These are phyloP conservation scores for Teratosphaeria pseudoeucalypti DNA, from an alignment of 2,329 filamentous ascomycete genomes.

Conservation along the genomic window DNA sequence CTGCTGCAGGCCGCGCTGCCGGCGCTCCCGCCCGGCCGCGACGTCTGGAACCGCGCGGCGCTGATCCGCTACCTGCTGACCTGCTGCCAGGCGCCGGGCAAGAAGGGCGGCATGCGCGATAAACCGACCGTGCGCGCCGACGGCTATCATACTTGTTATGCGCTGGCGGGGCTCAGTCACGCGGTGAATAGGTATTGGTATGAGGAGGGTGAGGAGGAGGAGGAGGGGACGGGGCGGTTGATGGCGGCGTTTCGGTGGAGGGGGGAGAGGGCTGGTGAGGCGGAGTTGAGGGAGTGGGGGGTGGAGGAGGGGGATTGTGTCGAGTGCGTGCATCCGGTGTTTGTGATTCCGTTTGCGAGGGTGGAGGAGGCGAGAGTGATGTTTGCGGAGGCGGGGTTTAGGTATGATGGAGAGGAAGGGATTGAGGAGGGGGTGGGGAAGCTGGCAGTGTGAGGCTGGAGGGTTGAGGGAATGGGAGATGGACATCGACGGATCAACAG, in stretches of 20 bases:
- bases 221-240: conserved; percentile 16
- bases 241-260: conserved; percentile 36
- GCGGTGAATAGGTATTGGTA: conserved; percentile 57
- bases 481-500: background rate
- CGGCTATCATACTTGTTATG: conserved; percentile 89
- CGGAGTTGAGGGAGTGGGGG: conserved; percentile 44
- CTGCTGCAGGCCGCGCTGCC: conserved; percentile 70
- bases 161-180: conserved; percentile 72
- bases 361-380: conserved; percentile 39
- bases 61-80: conserved; percentile 80
- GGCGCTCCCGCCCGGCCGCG: conserved; percentile 27
- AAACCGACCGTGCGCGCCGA: conserved; percentile 88
- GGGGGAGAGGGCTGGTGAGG: conserved; percentile 32
- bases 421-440: background rate
- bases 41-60: conserved; percentile 70
- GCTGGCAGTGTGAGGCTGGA: too few relatives aligned
- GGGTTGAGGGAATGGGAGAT: background rate
- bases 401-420: background rate
- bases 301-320: conserved; percentile 65
- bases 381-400: conserved; percentile 12
- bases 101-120: conserved; percentile 74
- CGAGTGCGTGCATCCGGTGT: conserved; percentile 67
- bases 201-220: conserved; percentile 15
- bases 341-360: conserved; percentile 64
- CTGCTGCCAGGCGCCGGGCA: conserved; percentile 62